These are phyloP conservation scores for Xylaria sp. DNA, from an alignment of 2,329 filamentous ascomycete genomes.

Conservation along the genomic window DNA sequence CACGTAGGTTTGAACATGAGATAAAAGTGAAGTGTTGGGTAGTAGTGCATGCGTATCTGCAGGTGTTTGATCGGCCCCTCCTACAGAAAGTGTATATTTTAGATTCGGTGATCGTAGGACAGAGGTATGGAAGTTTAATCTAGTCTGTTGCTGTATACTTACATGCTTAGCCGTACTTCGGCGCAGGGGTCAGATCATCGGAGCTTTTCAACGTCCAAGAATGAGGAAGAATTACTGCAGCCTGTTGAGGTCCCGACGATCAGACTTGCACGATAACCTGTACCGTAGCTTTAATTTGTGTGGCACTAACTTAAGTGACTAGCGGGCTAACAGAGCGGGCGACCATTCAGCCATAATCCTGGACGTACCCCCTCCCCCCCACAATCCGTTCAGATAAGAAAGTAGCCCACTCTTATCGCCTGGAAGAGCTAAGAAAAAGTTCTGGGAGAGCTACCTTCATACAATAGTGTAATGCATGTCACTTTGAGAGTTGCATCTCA, in stretches of 20 bases:
- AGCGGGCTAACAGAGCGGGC: too few relatives aligned
- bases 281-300: conserved; percentile 22
- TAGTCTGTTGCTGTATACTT: neutral
- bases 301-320: neutral
- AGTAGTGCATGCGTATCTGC: conserved; percentile 9
- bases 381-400: conserved; percentile 15
- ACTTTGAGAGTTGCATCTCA: conserved; percentile 14
- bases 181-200: neutral
- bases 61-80: conserved; percentile 14
- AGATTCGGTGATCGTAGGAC: neutral
- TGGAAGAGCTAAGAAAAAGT: conserved; percentile 35
- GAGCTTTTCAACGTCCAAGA: neutral
- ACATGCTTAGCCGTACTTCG: neutral
- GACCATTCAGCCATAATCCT: neutral
- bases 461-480: conserved; percentile 12
- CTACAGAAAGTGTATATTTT: neutral
- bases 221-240: conserved; percentile 1
- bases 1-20: neutral
- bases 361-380: neutral
- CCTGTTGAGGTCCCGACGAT: conserved; percentile 2
- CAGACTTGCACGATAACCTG: neutral
- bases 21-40: neutral
- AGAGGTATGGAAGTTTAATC: neutral
- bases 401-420: conserved; percentile 32
- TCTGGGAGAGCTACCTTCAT: conserved; percentile 28